Conservation (phyloP, 768 basidiomycete species). For the Agaricus sinodeliciosus region DNA sequence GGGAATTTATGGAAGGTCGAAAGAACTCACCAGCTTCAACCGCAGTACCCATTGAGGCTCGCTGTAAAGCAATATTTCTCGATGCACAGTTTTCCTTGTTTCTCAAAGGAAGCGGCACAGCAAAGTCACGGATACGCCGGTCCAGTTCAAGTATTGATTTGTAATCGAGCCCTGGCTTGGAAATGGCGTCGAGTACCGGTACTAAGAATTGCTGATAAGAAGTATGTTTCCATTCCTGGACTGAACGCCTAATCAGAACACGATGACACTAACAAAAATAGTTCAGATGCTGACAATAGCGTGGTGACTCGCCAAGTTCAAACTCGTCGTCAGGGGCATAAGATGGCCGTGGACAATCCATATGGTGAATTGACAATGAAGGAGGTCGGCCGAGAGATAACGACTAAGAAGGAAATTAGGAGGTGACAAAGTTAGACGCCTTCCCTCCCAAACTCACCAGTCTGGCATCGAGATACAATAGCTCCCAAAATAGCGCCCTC, state of each 20-base stretch:
- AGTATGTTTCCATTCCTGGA: conserved; percentile 66
- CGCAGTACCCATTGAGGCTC: conserved; percentile 50
- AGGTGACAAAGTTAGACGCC: neutral
- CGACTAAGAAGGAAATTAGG: conserved; percentile 27
- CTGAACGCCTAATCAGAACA: conserved; percentile 23
- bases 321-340: conserved; percentile 34
- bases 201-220: conserved; percentile 55
- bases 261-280: neutral
- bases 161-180: conserved; percentile 47
- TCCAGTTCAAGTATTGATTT: conserved; percentile 50
- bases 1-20: neutral
- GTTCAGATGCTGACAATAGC: conserved; percentile 31
- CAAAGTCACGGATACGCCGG: conserved; percentile 53
- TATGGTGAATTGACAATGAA: conserved; percentile 52
- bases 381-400: conserved; percentile 65
- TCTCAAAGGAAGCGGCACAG: conserved; percentile 42
- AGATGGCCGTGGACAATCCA: conserved; percentile 48
- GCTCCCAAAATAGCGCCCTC: conserved; percentile 64
- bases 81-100: conserved; percentile 30
- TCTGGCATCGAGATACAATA: conserved; percentile 59
- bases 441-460: conserved; percentile 30
- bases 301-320: conserved; percentile 30
- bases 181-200: conserved; percentile 53
- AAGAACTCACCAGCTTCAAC: conserved; percentile 50
- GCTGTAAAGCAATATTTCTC: conserved; percentile 50